Evolutionary conservation across 805 yeast genomes (phyloP), one percentile per base, ranked within the genome.

Genomic region (Maudiozyma barnettii): DNA sequence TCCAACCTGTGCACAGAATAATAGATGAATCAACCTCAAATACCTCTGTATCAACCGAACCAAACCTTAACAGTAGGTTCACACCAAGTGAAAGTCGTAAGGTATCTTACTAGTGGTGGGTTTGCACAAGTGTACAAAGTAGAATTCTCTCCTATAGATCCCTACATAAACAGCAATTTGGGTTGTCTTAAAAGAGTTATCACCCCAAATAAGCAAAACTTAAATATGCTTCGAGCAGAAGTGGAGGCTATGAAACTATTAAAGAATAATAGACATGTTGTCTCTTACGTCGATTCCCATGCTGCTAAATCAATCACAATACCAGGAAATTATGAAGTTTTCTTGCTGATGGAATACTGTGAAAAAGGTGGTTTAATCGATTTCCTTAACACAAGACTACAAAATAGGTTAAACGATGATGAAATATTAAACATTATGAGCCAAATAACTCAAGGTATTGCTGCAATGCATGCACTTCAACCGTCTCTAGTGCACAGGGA

Each of bases 241-340:
- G 99, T 93, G 13, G 99, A 93, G 59, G 95, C 97, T 14, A 93
- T 93, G 99, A 84, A 87, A 66, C 73, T 95, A 26, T 72, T 93
- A 40, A 73, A 81, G 51, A 95, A 95, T 3, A 78, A 84, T 51
- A 75, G 77, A 38, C 82, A 82, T 61, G 80, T 93, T 50, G 99
- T 93, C 2, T 80, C 87, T 3, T 93, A 93, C 63, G 84, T 89
- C 44, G 99, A 93, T 64, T 87, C 96, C 1, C 96, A 93, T 68
- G 99, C 99, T 8, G 81, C 95, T 13, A 75, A 95, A 55, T 70
- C 84, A 64, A 48, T 67, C 18, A 47, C 58, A n/a, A 64, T 71
- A 5, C 63, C 63, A 33, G 87, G 85, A 7, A 72, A 72, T 42
- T 85, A 85, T 54, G 95, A 84, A 60, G 95, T 85, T 42, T 80